Base-by-base conservation (phyloP, 139 green algal species). In the Pleodorina starrii region DNA sequence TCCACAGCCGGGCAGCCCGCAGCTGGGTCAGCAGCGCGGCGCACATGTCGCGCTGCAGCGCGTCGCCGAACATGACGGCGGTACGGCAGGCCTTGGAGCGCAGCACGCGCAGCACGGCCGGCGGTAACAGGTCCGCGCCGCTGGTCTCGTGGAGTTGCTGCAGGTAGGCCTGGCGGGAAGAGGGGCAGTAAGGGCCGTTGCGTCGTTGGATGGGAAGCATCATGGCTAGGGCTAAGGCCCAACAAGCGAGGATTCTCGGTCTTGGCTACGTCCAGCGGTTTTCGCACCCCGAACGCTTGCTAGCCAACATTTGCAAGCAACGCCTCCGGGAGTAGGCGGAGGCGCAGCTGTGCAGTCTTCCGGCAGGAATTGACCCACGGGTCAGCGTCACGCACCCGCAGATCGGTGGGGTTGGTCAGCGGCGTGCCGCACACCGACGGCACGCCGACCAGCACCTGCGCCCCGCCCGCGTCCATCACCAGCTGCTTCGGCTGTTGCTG, bases 41-140 rank as follows among this genome's bases (percentile, higher is more conserved):
- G 71, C 94, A 95, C 86, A 95, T 72, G 5, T 21, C 29, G 2
- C 35, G 73, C 1, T 19, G 27, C 40, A 99, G 94, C 36, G n/a
- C 9, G 89, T 98, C 93, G 0, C 95, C 96, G 90, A 98, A 98
- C 96, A 97, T 99, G 90, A 98, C 90, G 7, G 97, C 96, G 2
- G 76, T 85, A 21, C 96, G 93, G 92, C 97, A 99, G 2, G 96
- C 94, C 81, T 96, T 96, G 54, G 92, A 96, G 10, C 85, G 85
- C 46, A 97, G 92, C 60, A 95, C 87, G 38, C 93, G 87, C 32
- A 91, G 44, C 35, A 95, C 92, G 2, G 89, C 93, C 0, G 94
- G 69, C 0, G 95, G 95, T 80, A 92, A 36, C 0, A 77, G 63
- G 0, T 27, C 59, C 0, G 88, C 78, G 0, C 90, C 92, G 21